These are phyloP conservation scores for Diaporthe aspalathi DNA, from an alignment of 2,329 filamentous ascomycete genomes.

Conservation along the genomic window DNA sequence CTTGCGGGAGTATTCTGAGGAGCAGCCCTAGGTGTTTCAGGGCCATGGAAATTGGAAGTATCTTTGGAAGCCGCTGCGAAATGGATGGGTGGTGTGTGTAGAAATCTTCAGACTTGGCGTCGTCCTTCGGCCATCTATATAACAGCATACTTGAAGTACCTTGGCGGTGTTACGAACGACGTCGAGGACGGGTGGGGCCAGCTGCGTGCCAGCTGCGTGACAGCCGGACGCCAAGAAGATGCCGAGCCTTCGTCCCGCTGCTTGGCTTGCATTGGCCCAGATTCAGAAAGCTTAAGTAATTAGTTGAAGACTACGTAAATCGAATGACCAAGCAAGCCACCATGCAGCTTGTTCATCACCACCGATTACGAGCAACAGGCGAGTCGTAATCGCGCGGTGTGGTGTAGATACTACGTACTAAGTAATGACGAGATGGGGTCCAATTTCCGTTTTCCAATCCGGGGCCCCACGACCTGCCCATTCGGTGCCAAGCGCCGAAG, in stretches of 20 bases:
- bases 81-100: neutral
- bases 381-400: constrained; percentile 4
- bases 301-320: too few relatives aligned
- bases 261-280: constrained; percentile 24
- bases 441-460: constrained; percentile 1
- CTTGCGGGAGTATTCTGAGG: neutral
- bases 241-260: neutral
- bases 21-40: neutral
- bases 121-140: neutral
- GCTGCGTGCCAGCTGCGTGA: neutral
- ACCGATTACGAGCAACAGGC: neutral
- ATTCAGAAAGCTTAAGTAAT: constrained; percentile 24
- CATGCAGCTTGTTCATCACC: neutral
- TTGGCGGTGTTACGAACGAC: too few relatives aligned
- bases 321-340: too few relatives aligned
- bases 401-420: too few relatives aligned
- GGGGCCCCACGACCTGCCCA: neutral
- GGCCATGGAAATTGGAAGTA: neutral
- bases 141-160: too few relatives aligned
- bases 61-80: neutral
- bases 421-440: neutral
- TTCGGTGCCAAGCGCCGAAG: constrained; percentile 9
- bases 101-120: neutral
- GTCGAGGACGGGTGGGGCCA: constrained; percentile 6
- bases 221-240: constrained; percentile 14